Base-by-base conservation (phyloP, 305 asterid species). In the Salvia sclarea region DNA sequence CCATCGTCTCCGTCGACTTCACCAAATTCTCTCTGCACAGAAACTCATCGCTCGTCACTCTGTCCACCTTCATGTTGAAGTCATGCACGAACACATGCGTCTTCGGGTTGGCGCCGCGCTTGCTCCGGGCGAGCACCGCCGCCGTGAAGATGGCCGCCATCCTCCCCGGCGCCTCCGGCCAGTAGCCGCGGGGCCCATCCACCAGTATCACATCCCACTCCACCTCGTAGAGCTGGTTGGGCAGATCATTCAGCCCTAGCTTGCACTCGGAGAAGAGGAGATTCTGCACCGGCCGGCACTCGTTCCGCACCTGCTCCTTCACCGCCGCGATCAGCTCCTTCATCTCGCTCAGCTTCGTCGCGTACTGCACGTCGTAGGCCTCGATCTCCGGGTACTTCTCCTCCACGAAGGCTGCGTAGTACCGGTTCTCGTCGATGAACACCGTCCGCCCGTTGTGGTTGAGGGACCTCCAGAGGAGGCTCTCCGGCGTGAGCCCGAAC, bases 91-190 rank as follows among this genome's bases (percentile, higher is more conserved):
- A 83, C 0, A 93, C 82, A 44, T 93, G 96, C 0, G 98, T 93
- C 68, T 83, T 87, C 1, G 83, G 79, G 18, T 68, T 85, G 1
- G 76, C 64, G 7, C 94, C 90, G 69, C 76, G 88, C 68, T 92
- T 92, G 84, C 98, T 93, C 72, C 98, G 70, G 0, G 98, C 98
- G 8, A 93, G 81, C 47, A 92, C 98, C 2, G 86, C 88, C 4
- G 98, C 90, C 3, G 97, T 92, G 75, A 86, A 92, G 14, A 92
- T 92, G 8, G 98, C 90, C 5, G 98, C 79, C 95, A 88, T 92
- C 73, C 97, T 69, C 20, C 98, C 98, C 2, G 97, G 98, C 9
- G 98, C 97, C 57, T 88, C 97, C 12, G 98, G 97, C 97, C 97
- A 90, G 75, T 85, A 88, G 35, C 97, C 98, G 12, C 97, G 49